A percentile compares a stretch with the other conserved stretches of the same genome.
phyloP scores from a whole-genome alignment of 176 grass and related monocot genomes.

The Zoysia japonica region DNA sequence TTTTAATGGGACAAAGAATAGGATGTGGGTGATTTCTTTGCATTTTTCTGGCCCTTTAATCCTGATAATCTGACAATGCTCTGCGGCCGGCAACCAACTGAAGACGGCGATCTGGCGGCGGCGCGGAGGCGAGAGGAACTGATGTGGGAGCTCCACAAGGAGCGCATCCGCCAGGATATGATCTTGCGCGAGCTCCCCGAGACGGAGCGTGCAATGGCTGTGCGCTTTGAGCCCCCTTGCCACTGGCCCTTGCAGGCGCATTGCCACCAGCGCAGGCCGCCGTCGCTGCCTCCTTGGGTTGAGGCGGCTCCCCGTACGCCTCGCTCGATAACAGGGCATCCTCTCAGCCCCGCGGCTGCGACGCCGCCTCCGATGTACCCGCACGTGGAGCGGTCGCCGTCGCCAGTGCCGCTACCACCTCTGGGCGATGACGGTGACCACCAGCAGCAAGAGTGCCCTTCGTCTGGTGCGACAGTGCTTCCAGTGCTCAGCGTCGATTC shows the following conservation, averaged over 20 bases:
- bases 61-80: neutral
- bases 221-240: neutral
- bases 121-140: slow-evolving; percentile 7
- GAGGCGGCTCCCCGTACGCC: neutral
- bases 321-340: neutral
- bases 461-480: neutral
- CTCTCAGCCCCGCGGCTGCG: neutral
- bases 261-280: neutral
- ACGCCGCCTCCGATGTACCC: slow-evolving; percentile 20
- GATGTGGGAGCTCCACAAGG: slow-evolving; percentile 28
- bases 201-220: slow-evolving; percentile 28
- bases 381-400: slow-evolving; percentile 24
- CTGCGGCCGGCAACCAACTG: neutral
- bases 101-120: neutral
- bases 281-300: neutral
- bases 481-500: neutral
- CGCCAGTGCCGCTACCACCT: neutral
- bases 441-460: neutral
- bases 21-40: neutral
- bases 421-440: neutral
- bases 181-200: slow-evolving; percentile 37
- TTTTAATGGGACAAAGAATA: neutral
- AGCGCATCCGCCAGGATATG: slow-evolving; percentile 13
- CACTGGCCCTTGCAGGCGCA: neutral
- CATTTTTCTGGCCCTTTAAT: neutral